Evolutionary conservation across 192 early-diverging fungal species (phyloP).

Genomic region (Funneliformis geosporum): DNA sequence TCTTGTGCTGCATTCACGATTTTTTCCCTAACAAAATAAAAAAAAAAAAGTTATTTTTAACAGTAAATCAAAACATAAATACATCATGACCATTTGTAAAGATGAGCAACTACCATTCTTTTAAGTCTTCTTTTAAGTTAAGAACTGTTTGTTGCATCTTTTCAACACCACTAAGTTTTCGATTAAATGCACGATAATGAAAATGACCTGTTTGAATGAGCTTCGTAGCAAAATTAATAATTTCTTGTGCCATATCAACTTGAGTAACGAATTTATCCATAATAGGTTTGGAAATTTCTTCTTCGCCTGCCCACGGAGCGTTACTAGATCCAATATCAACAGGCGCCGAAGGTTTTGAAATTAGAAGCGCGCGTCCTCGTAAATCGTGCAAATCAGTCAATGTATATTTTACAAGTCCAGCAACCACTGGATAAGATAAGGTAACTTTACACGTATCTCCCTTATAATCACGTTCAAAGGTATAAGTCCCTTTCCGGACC

Average conservation of each 20-base stretch:
- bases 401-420: neutral
- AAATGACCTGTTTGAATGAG: constrained; percentile 35
- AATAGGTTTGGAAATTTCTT: neutral
- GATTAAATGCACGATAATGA: constrained; percentile 31
- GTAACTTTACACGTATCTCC: constrained; percentile 25
- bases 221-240: constrained; percentile 23
- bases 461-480: constrained; percentile 8
- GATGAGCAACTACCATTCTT: neutral
- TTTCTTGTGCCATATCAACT: constrained; percentile 31
- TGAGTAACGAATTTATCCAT: constrained; percentile 30
- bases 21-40: neutral
- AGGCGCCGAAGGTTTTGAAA: constrained; percentile 13
- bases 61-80: neutral
- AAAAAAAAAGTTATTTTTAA: too few species aligned
- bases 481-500: constrained; percentile 18
- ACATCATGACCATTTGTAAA: neutral
- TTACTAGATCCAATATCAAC: neutral
- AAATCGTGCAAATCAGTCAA: constrained; percentile 30
- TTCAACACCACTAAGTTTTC: neutral
- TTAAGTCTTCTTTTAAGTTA: constrained; percentile 14
- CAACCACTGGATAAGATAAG: constrained; percentile 7
- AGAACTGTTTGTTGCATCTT: constrained; percentile 14
- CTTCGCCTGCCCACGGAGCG: neutral
- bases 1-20: constrained; percentile 21
- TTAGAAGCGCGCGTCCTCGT: constrained; percentile 32